phyloP scores from a whole-genome alignment of 495 filamentous ascomycete species.

The Penicillium antarcticum region DNA sequence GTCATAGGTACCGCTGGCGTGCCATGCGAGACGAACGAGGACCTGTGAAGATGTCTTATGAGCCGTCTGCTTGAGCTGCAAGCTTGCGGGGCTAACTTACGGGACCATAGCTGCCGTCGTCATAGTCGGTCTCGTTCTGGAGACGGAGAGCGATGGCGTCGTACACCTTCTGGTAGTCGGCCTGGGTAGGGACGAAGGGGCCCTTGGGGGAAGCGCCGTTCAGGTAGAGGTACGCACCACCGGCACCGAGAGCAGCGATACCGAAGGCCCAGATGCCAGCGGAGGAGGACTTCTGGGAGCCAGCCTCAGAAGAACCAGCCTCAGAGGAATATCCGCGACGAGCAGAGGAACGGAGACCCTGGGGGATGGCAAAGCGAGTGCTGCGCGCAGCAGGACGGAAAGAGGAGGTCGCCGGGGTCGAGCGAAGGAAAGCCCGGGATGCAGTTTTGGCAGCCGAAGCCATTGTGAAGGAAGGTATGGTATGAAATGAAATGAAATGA shows the following conservation, averaged over 20 bases:
- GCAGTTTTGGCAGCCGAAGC: slow-evolving; percentile 52
- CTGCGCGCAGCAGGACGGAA: slow-evolving; percentile 49
- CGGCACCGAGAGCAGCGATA: slow-evolving; percentile 60
- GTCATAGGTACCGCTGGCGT: slow-evolving; percentile 86
- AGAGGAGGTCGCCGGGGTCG: slow-evolving; percentile 40
- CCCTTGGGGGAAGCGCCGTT: slow-evolving; percentile 45
- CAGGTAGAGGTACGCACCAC: slow-evolving; percentile 68
- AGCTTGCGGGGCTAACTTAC: slow-evolving; percentile 40
- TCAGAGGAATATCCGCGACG: slow-evolving; percentile 77
- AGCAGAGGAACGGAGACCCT: slow-evolving; percentile 60
- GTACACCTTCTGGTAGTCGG: slow-evolving; percentile 96
- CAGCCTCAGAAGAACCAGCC: slow-evolving; percentile 61
- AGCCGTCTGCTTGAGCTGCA: slow-evolving; percentile 3
- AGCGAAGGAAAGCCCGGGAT: slow-evolving; percentile 50
- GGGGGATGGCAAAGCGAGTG: slow-evolving; percentile 57
- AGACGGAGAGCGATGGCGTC: slow-evolving; percentile 75
- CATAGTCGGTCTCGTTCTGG: slow-evolving; percentile 89
- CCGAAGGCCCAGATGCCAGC: slow-evolving; percentile 48
- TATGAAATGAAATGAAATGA: too few species aligned
- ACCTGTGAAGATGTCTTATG: slow-evolving; percentile 38
- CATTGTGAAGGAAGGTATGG: slow-evolving; percentile 38
- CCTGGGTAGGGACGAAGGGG: slow-evolving; percentile 68
- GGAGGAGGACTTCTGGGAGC: slow-evolving; percentile 47
- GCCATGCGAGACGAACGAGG: slow-evolving; percentile 81
- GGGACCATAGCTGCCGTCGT: slow-evolving; percentile 94